These are phyloP conservation scores for Eucalyptus decipiens DNA, from an alignment of 345 rosid genomes.

Conservation along the genomic window DNA sequence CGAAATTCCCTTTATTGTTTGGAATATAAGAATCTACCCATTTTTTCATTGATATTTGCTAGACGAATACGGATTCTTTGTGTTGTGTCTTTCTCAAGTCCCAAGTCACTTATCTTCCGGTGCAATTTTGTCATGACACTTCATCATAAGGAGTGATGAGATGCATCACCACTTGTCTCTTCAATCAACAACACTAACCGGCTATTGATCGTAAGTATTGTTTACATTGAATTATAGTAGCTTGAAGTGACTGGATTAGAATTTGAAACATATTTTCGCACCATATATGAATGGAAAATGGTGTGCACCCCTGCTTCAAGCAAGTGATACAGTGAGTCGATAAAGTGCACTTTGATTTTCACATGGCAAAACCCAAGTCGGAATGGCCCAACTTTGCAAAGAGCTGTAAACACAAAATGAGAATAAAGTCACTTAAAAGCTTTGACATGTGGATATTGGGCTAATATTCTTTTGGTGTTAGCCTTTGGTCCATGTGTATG, in stretches of 20 bases:
- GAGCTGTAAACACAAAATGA: neutral
- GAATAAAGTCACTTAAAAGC: neutral
- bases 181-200: neutral
- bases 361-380: neutral
- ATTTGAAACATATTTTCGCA: neutral
- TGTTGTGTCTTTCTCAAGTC: no score
- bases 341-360: rapidly evolving
- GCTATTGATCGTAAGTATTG: rapidly evolving
- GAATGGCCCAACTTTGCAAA: neutral
- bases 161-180: neutral
- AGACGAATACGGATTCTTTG: no score
- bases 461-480: neutral
- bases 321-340: neutral
- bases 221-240: neutral
- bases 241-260: neutral
- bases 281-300: neutral
- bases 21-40: no score
- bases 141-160: neutral
- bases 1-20: no score
- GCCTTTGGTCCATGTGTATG: neutral
- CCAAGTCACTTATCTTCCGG: no score
- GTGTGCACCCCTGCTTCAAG: neutral
- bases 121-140: no score
- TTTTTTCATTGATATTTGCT: no score
- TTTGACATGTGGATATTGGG: neutral